Evolutionary conservation across 2,329 filamentous ascomycete genomes (phyloP).

Genomic region (Samsoniella hepiali): DNA sequence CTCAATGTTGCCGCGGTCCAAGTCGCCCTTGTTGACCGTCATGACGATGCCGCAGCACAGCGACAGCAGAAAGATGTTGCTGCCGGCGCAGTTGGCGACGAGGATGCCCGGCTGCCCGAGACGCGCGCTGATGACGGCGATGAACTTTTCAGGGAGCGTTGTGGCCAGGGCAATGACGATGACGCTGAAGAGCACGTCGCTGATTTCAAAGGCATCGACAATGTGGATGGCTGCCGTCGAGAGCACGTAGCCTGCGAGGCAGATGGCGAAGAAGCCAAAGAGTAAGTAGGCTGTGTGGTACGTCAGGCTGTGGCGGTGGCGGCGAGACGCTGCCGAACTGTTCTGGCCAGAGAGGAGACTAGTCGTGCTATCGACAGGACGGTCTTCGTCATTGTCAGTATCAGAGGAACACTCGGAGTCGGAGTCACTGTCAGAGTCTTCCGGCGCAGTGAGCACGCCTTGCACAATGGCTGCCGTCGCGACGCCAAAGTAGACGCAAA

Average conservation of each 20-base stretch:
- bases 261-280: conserved; percentile 43
- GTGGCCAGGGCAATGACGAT: conserved; percentile 49
- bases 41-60: conserved; percentile 44
- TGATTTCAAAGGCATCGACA: conserved; percentile 39
- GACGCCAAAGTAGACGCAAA: conserved; percentile 42
- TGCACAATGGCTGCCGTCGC: conserved; percentile 44
- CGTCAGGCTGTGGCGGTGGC: conserved; percentile 7
- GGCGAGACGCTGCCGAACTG: neutral
- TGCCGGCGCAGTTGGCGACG: conserved; percentile 50
- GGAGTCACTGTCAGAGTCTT: conserved; percentile 31
- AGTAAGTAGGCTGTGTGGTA: conserved; percentile 35
- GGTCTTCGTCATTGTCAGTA: conserved; percentile 26
- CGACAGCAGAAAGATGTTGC: conserved; percentile 53
- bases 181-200: conserved; percentile 45
- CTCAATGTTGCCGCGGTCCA: conserved; percentile 19
- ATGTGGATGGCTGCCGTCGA: conserved; percentile 44
- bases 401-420: conserved; percentile 15
- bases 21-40: conserved; percentile 15
- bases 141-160: conserved; percentile 51
- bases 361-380: conserved; percentile 12
- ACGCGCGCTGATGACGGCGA: conserved; percentile 46
- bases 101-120: conserved; percentile 48
- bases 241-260: conserved; percentile 47
- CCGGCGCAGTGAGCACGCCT: conserved; percentile 39
- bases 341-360: neutral